These are phyloP conservation scores for Naegleria gruberi DNA, from an alignment of 208 protist species.

Conservation along the genomic window DNA sequence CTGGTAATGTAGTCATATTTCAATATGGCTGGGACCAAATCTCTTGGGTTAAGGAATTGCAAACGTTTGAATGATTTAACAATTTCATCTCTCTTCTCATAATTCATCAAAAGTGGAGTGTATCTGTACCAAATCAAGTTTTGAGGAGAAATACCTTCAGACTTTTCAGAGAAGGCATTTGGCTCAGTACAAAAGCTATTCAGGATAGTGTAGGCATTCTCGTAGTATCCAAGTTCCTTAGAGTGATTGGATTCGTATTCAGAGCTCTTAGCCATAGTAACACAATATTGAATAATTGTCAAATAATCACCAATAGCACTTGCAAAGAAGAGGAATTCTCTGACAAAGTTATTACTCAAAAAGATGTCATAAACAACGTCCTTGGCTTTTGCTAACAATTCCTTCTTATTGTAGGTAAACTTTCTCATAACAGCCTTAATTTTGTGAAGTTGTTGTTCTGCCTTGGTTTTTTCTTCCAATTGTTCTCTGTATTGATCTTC, in stretches of 20 bases:
- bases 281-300: background rate
- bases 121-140: background rate
- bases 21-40: background rate
- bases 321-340: background rate
- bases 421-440: background rate
- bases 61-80: background rate
- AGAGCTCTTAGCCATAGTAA: background rate
- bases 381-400: background rate
- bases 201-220: background rate
- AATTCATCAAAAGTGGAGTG: background rate
- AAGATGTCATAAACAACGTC: background rate
- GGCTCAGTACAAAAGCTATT: background rate
- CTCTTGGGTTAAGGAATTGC: background rate
- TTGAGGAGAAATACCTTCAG: background rate
- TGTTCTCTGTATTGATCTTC: background rate
- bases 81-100: slow-evolving; percentile 2
- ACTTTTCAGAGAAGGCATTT: background rate
- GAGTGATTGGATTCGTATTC: background rate
- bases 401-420: slow-evolving; percentile 1
- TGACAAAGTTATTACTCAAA: background rate
- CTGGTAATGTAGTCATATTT: background rate
- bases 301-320: background rate
- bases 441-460: background rate
- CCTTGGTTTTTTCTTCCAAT: background rate
- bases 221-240: background rate